Evolutionary conservation across 345 rosid species (phyloP).

Genomic region (Viola odorata): DNA sequence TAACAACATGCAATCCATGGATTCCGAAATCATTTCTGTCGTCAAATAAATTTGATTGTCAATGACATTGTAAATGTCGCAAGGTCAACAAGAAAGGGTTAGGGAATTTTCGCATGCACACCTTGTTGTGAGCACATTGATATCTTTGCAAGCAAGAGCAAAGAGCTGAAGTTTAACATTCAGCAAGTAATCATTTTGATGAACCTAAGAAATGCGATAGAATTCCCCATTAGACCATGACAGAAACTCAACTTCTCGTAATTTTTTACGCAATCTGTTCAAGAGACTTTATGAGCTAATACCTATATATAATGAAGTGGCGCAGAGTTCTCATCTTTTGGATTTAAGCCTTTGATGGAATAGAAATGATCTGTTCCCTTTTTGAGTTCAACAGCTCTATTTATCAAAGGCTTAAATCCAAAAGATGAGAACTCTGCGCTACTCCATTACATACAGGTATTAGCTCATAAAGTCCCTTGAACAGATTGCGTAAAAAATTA

Average conservation of each 20-base stretch:
- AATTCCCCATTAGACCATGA: conserved; percentile 2
- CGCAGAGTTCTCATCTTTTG: conserved; percentile 75
- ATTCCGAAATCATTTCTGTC: conserved; percentile 69
- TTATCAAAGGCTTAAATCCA: conserved; percentile 67
- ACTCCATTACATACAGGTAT: conserved; percentile 86
- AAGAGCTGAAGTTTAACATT: conserved; percentile 82
- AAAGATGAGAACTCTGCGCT: conserved; percentile 76
- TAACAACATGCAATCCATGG: conserved; percentile 67
- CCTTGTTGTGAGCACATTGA: conserved; percentile 71
- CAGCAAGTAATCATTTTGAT: conserved; percentile 67
- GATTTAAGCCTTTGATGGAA: conserved; percentile 67
- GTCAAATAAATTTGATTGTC: conserved; percentile 5
- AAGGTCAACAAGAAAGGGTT: not conserved
- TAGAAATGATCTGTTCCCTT: conserved; percentile 51
- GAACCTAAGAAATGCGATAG: conserved; percentile 47
- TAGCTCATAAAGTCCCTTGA: too few relatives aligned
- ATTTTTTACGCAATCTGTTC: too few relatives aligned
- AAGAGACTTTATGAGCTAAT: not conserved
- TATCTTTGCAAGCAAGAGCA: conserved; percentile 70
- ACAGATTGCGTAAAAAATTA: too few relatives aligned
- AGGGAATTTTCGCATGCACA: conserved; percentile 23
- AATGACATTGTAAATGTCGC: not conserved
- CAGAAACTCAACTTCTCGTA: too few relatives aligned
- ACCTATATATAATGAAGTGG: conserved; percentile 89
- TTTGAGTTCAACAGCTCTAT: conserved; percentile 70